Conservation (phyloP, 2,329 filamentous ascomycete genomes). For the Colletotrichum costaricense region DNA sequence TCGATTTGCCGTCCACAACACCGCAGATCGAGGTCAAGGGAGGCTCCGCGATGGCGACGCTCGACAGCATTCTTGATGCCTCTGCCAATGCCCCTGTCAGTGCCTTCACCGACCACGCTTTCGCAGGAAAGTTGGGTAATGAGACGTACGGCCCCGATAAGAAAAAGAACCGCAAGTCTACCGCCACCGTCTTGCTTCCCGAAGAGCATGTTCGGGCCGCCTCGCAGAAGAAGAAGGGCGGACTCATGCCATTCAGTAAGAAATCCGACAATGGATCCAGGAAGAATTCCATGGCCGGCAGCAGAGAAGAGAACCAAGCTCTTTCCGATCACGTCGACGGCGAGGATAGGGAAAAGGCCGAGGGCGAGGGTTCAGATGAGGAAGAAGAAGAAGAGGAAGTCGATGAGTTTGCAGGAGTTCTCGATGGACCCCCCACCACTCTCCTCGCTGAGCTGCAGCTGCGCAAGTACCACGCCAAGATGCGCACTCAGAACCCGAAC, state of each 20-base stretch:
- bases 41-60: constrained; percentile 86
- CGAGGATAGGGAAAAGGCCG: constrained; percentile 44
- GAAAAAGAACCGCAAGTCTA: constrained; percentile 55
- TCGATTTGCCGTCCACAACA: constrained; percentile 74
- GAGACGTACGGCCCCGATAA: constrained; percentile 78
- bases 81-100: constrained; percentile 88
- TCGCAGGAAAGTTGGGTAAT: constrained; percentile 78
- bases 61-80: constrained; percentile 92
- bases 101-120: constrained; percentile 91
- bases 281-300: constrained; percentile 13
- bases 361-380: constrained; percentile 44
- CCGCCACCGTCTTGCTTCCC: constrained; percentile 40
- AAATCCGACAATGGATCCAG: constrained; percentile 42
- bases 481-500: constrained; percentile 77
- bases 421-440: constrained; percentile 84
- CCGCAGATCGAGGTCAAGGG: constrained; percentile 71
- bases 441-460: constrained; percentile 92
- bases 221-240: constrained; percentile 58
- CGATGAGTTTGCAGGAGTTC: constrained; percentile 26
- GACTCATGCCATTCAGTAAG: constrained; percentile 61
- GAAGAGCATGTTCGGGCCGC: constrained; percentile 35
- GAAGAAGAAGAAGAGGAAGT: constrained; percentile 57
- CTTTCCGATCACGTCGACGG: constrained; percentile 40
- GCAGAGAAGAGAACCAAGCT: constrained; percentile 40
- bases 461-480: constrained; percentile 88